A percentile compares a stretch with the other conserved stretches of the same genome.
Evolutionary conservation across 371 early-diverging fungal genomes (phyloP).

Genomic region (Mucor racemosus): DNA sequence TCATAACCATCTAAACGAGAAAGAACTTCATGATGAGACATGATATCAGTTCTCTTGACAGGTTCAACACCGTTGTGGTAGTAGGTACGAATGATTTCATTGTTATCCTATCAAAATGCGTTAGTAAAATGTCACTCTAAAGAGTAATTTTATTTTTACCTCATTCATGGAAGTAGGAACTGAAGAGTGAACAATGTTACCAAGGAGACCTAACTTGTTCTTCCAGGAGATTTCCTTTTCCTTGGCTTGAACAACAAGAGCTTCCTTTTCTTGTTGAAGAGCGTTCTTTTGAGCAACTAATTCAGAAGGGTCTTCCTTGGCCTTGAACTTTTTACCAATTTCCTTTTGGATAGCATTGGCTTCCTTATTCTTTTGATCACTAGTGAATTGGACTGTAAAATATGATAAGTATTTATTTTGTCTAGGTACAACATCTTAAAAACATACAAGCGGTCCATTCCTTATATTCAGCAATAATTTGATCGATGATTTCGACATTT

Average conservation of each 20-base stretch:
- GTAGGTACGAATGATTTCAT: conserved; percentile 79
- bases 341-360: conserved; percentile 93
- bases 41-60: conserved; percentile 71
- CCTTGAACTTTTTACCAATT: conserved; percentile 90
- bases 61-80: conserved; percentile 61
- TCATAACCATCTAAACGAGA: conserved; percentile 93
- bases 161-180: conserved; percentile 93
- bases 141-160: too few species aligned
- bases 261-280: conserved; percentile 75
- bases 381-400: conserved; percentile 74
- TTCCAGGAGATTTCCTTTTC: conserved; percentile 73
- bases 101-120: conserved; percentile 67
- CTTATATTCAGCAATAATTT: conserved; percentile 89
- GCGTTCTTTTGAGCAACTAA: conserved; percentile 77
- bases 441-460: conserved; percentile 87
- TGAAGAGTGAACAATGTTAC: conserved; percentile 96
- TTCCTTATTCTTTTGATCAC: conserved; percentile 90
- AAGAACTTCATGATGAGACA: conserved; percentile 95
- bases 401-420: not conserved
- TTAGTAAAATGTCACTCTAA: not conserved
- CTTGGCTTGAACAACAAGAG: conserved; percentile 71
- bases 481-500: conserved; percentile 87
- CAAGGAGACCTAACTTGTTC: conserved; percentile 78
- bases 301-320: conserved; percentile 87
- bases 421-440: not conserved